phyloP scores from a whole-genome alignment of 768 basidiomycete genomes.

The Termitomyces sp. region DNA sequence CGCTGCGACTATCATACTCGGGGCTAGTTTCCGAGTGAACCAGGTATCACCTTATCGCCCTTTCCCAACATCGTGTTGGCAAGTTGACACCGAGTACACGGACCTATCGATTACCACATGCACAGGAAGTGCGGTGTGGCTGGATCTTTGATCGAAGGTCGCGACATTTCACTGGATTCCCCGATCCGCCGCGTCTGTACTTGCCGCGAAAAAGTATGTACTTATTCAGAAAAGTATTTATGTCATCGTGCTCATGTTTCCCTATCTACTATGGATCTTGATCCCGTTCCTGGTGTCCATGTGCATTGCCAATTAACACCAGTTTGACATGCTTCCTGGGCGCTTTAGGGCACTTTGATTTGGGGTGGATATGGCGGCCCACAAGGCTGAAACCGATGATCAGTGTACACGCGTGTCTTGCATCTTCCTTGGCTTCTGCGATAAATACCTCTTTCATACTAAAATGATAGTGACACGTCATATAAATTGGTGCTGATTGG shows the following conservation, averaged over 20 bases:
- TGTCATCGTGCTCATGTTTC: background rate
- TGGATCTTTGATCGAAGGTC: slow-evolving; percentile 11
- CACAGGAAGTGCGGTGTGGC: background rate
- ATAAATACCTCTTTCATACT: background rate
- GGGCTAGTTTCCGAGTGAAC: background rate
- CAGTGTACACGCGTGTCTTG: background rate
- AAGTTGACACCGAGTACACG: background rate
- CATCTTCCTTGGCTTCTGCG: background rate
- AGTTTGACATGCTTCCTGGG: background rate
- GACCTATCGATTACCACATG: background rate
- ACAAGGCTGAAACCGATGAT: background rate
- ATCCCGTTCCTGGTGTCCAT: background rate
- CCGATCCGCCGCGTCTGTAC: background rate
- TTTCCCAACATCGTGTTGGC: background rate
- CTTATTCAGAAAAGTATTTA: background rate
- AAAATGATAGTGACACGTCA: background rate
- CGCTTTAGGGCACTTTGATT: background rate
- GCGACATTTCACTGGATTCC: background rate
- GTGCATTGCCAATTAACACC: background rate
- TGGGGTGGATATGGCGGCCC: too few relatives aligned
- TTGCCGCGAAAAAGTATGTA: background rate
- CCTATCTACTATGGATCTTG: background rate
- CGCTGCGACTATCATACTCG: background rate
- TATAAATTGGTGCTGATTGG: background rate
- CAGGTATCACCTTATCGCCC: background rate